A percentile compares a stretch with the other conserved stretches of the same genome.
phyloP scores from a whole-genome alignment of 257 asterid species.

The Paulownia fortunei region DNA sequence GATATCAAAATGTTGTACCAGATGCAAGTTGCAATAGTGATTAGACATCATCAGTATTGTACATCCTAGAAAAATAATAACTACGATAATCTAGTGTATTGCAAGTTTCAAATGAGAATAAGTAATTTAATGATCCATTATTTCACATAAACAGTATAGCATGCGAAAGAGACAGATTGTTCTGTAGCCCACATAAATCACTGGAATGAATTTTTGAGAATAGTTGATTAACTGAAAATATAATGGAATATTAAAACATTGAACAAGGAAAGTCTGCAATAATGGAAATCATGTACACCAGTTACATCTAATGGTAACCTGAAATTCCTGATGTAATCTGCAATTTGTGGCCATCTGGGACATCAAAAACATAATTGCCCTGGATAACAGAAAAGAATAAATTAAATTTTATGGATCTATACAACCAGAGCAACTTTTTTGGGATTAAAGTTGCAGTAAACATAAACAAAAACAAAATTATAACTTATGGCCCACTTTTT shows the following conservation, averaged over 20 bases:
- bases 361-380: conserved; percentile 90
- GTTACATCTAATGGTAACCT: conserved; percentile 50
- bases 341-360: conserved; percentile 91
- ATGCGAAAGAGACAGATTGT: conserved; percentile 1
- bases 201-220: not conserved
- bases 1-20: conserved; percentile 4
- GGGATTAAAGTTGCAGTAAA: not conserved
- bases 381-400: conserved; percentile 42
- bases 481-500: not conserved
- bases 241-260: not conserved
- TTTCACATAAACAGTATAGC: not conserved
- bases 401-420: conserved; percentile 18
- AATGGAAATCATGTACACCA: conserved; percentile 17
- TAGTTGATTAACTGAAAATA: conserved; percentile 11
- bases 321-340: conserved; percentile 69
- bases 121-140: not conserved
- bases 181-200: conserved; percentile 3
- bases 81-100: not conserved
- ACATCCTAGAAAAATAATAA: conserved; percentile 1
- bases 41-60: conserved; percentile 1
- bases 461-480: not conserved
- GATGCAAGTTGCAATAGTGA: conserved; percentile 1
- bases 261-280: conserved; percentile 18
- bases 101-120: conserved; percentile 2
- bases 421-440: conserved; percentile 8